Evolutionary conservation across 345 rosid genomes (phyloP).

Genomic region (Pugionium dolabratum): DNA sequence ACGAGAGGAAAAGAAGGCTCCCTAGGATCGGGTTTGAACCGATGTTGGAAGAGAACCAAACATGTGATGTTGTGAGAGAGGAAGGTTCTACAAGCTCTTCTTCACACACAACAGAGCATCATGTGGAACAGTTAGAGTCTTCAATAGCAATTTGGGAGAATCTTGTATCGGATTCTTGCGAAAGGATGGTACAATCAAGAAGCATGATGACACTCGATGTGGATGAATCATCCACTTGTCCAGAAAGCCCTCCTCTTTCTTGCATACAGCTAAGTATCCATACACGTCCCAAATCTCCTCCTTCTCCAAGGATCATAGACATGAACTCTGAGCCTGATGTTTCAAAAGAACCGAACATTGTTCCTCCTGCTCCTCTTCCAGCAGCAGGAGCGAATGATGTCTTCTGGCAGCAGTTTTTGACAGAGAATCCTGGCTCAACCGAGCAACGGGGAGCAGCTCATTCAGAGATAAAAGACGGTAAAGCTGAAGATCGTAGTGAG

Average conservation of each 20-base stretch:
- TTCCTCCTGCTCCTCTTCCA: constrained; percentile 33
- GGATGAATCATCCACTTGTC: constrained; percentile 77
- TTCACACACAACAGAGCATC: constrained; percentile 48
- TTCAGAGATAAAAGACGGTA: constrained; percentile 59
- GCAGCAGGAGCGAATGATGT: constrained; percentile 77
- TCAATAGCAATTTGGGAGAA: constrained; percentile 82
- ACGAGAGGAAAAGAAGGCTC: constrained; percentile 84
- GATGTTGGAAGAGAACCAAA: constrained; percentile 46
- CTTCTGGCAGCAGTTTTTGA: constrained; percentile 94
- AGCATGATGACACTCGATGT: constrained; percentile 49
- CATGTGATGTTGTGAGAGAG: constrained; percentile 29
- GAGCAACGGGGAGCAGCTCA: constrained; percentile 61
- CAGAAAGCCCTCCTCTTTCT: constrained; percentile 68
- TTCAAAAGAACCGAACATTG: constrained; percentile 32
- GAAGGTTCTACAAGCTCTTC: constrained; percentile 44
- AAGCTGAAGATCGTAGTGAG: constrained; percentile 28
- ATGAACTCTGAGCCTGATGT: constrained; percentile 77
- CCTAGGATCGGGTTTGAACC: constrained; percentile 49
- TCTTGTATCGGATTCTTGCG: constrained; percentile 49
- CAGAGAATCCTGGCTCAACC: constrained; percentile 84
- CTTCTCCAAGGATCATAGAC: constrained; percentile 52
- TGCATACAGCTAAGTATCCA: constrained; percentile 57
- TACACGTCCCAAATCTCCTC: constrained; percentile 54
- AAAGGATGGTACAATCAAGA: constrained; percentile 37
- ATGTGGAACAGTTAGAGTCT: constrained; percentile 63